Evolutionary conservation across 2,329 filamentous ascomycete genomes (phyloP), one percentile per base, ranked within the genome.

Genomic region (Bipolaris zeicola): DNA sequence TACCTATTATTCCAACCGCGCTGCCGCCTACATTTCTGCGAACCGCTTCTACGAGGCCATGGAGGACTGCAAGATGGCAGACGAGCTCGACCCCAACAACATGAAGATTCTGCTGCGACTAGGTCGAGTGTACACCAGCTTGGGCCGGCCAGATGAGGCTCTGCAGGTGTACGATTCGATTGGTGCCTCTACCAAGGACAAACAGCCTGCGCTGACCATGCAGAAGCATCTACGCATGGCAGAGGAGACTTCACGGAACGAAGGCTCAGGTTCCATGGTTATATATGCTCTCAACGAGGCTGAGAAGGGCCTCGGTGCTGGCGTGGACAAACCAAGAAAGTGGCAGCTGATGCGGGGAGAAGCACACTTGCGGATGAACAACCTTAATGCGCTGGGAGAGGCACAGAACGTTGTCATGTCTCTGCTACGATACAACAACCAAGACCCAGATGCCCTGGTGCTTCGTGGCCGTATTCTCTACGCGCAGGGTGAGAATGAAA

Each of bases 341-440:
- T 99, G 95, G 95, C 90, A 90, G 72, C 81, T 98, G 60, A 89
- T 99, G 87, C 87, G 91, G 34, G 94, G 91, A 56, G 91, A 96
- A 78, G 94, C 94, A 8, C 91, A 96, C 71, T 79, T 99, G 59
- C 94, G 93, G 80, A 96, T 98, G 88, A 92, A 90, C 57, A 92
- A 91, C 60, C 85, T 88, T 56, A 97, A 97, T 77, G 88, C 92
- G 10, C 81, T 96, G 6, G 93, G 92, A 33, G 93, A 97, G 76
- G 94, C 92, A 5, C 92, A 96, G 78, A 96, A 93, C 73, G 87
- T 98, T 52, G 92, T 92, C 68, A 96, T 97, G 86, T 86, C 85
- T 2, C 79, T 99, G 66, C 82, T 99, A 60, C 87, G 95, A 50
- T 83, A 85, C 72, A 98, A 98, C 80, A 92, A 83, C 75, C 89